These are phyloP conservation scores for Geosmithia flava DNA, from an alignment of 2,329 filamentous ascomycete genomes.

Conservation along the genomic window DNA sequence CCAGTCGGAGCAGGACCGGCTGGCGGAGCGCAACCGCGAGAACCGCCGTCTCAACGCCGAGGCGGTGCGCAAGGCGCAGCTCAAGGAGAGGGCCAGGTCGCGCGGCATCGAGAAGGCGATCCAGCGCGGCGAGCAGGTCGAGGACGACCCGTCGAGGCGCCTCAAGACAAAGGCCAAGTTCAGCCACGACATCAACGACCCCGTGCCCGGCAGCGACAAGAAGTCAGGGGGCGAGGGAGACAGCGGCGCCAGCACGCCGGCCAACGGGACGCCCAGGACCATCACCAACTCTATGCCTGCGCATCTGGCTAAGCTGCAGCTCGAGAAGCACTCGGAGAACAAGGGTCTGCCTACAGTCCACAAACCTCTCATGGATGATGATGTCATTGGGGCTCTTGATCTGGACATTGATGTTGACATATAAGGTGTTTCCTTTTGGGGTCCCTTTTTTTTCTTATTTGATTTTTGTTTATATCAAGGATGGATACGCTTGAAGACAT, in stretches of 20 bases:
- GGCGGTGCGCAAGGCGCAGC: constrained; percentile 78
- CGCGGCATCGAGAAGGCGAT: constrained; percentile 48
- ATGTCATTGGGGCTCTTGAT: constrained; percentile 81
- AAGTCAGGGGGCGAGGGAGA: constrained; percentile 32
- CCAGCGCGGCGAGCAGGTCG: constrained; percentile 49
- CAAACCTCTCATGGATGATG: constrained; percentile 76
- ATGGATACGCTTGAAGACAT: no score
- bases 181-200: constrained; percentile 48
- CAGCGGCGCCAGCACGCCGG: constrained; percentile 33
- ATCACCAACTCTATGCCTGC: constrained; percentile 23
- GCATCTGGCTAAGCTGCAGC: constrained; percentile 40
- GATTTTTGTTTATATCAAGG: no score
- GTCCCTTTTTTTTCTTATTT: no score
- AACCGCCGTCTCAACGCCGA: constrained; percentile 81
- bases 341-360: constrained; percentile 58
- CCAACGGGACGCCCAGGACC: constrained; percentile 36
- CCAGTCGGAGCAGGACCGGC: constrained; percentile 62
- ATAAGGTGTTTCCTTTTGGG: constrained; percentile 24
- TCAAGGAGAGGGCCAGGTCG: constrained; percentile 60
- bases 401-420: constrained; percentile 89
- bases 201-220: constrained; percentile 20
- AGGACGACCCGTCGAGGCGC: constrained; percentile 47
- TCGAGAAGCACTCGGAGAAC: constrained; percentile 41
- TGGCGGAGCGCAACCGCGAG: constrained; percentile 71
- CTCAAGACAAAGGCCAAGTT: constrained; percentile 57